These are phyloP conservation scores for Arachnopeziza araneosa DNA, from an alignment of 2,329 filamentous ascomycete genomes.

Conservation along the genomic window DNA sequence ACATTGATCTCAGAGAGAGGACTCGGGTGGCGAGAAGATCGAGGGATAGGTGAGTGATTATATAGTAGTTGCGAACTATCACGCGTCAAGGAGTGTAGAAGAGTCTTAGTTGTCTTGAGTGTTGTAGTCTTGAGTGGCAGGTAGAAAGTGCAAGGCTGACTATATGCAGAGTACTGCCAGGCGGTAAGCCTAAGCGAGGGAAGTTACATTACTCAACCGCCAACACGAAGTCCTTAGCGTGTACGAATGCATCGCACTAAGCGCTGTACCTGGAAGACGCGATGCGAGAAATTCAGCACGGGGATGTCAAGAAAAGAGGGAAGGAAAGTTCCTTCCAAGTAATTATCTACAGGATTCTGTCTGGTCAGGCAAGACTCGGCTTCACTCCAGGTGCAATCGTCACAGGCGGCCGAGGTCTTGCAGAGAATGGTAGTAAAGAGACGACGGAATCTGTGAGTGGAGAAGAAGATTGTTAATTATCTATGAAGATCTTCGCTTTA, in stretches of 20 bases:
- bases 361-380: background rate
- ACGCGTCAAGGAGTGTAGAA: background rate
- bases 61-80: too few species aligned
- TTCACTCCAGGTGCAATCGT: background rate
- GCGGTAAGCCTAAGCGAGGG: background rate
- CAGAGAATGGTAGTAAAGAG: background rate
- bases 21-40: background rate
- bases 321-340: background rate
- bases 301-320: background rate
- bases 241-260: background rate
- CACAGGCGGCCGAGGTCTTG: background rate
- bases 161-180: background rate
- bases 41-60: background rate
- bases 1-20: background rate
- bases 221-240: background rate
- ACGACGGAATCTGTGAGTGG: background rate
- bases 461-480: background rate
- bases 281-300: background rate
- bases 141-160: background rate
- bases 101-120: background rate
- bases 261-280: too few species aligned
- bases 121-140: background rate
- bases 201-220: background rate
- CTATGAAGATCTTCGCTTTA: constrained; percentile 2
- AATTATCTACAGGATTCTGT: constrained; percentile 1